A percentile compares a stretch with the other conserved stretches of the same genome.
phyloP scores from a whole-genome alignment of 2,329 filamentous ascomycete species.

The Cordyceps cateniannulata region DNA sequence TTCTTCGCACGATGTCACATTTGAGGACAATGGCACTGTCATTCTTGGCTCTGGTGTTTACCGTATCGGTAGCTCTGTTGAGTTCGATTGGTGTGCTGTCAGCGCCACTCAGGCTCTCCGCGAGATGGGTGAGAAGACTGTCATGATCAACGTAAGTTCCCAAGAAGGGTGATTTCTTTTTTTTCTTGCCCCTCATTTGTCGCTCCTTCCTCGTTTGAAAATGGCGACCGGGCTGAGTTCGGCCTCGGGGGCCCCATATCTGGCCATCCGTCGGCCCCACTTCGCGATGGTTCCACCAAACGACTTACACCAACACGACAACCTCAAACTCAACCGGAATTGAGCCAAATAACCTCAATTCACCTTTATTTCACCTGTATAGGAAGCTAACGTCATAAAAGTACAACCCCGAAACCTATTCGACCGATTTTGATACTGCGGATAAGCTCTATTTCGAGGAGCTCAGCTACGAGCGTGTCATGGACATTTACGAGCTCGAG shows the following conservation, averaged over 20 bases:
- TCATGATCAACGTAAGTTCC: conserved; percentile 79
- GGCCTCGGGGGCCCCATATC: not conserved
- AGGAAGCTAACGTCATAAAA: conserved; percentile 13
- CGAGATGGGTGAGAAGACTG: conserved; percentile 88
- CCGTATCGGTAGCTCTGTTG: conserved; percentile 93
- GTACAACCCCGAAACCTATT: conserved; percentile 75
- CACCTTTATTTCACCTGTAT: not conserved
- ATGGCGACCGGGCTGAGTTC: not conserved
- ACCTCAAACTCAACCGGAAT: not conserved
- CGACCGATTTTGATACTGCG: conserved; percentile 80
- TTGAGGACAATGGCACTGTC: conserved; percentile 85
- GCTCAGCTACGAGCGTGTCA: conserved; percentile 91
- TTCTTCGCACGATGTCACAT: conserved; percentile 84
- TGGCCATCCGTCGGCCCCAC: not conserved
- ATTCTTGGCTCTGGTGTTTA: conserved; percentile 94
- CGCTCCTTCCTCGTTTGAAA: not conserved
- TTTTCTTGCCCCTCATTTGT: not conserved
- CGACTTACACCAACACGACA: not conserved
- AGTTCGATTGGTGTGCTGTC: conserved; percentile 98
- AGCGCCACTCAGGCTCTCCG: conserved; percentile 79
- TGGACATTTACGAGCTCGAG: conserved; percentile 98
- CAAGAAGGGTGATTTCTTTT: not conserved
- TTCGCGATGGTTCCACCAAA: not conserved
- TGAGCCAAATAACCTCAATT: not conserved
- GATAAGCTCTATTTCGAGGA: conserved; percentile 97